Evolutionary conservation across 805 yeast species (phyloP).

Genomic region (Ogataea glucozyma): DNA sequence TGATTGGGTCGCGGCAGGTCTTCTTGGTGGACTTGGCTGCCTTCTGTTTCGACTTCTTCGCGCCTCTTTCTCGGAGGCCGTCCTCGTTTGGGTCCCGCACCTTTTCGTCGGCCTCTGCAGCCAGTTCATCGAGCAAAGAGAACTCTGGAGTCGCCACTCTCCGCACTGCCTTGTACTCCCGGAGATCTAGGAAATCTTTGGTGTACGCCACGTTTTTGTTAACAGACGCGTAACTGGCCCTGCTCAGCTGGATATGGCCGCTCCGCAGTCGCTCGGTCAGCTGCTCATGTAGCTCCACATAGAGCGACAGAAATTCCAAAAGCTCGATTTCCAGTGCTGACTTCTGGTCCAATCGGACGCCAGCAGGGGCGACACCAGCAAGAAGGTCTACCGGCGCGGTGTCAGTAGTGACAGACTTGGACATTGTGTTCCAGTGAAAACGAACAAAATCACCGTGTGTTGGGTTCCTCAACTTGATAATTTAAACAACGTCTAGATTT

Average conservation of each 20-base stretch:
- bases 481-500: too few species aligned
- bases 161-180: conserved; percentile 18
- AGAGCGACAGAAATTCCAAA: conserved; percentile 37
- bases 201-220: conserved; percentile 18
- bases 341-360: conserved; percentile 5
- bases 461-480: too few species aligned
- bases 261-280: conserved; percentile 25
- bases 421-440: too few species aligned
- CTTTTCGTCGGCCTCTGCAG: too few species aligned
- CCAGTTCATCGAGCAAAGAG: too few species aligned
- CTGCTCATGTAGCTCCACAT: conserved; percentile 32
- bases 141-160: conserved; percentile 9
- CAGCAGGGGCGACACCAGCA: background rate
- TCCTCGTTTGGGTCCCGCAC: background rate
- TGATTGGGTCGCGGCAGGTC: conserved; percentile 23
- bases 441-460: too few species aligned
- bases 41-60: background rate
- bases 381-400: background rate
- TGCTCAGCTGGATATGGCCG: conserved; percentile 42
- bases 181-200: conserved; percentile 23
- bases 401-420: background rate
- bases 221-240: conserved; percentile 43
- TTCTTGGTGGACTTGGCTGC: background rate
- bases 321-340: conserved; percentile 21
- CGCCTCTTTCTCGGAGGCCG: conserved; percentile 1